These are phyloP conservation scores for Coccomyxa sp. DNA, from an alignment of 139 green algal genomes.

Conservation along the genomic window DNA sequence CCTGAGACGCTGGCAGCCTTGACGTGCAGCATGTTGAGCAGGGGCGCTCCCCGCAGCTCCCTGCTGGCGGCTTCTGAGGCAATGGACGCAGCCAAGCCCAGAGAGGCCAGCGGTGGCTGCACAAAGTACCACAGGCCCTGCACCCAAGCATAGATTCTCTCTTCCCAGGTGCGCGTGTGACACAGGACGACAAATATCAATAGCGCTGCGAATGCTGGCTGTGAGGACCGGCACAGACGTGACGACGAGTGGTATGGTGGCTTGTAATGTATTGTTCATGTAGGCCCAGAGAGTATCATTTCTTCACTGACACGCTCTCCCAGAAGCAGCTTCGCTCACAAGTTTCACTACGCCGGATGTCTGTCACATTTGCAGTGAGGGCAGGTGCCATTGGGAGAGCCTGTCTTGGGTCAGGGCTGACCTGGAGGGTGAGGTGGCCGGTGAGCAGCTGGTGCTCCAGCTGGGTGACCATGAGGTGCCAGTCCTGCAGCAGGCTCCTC, in stretches of 20 bases:
- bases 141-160: too few relatives aligned
- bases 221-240: too few relatives aligned
- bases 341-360: too few relatives aligned
- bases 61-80: constrained; percentile 37
- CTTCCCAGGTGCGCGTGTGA: too few relatives aligned
- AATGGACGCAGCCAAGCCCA: constrained; percentile 66
- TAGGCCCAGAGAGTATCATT: too few relatives aligned
- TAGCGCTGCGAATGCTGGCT: too few relatives aligned
- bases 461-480: constrained; percentile 80
- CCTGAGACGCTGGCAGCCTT: constrained; percentile 36
- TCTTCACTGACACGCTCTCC: too few relatives aligned
- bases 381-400: not conserved
- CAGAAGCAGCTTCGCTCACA: too few relatives aligned
- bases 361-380: too few relatives aligned
- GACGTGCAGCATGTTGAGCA: constrained; percentile 72
- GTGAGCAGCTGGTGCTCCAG: constrained; percentile 74
- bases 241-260: too few relatives aligned
- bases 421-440: constrained; percentile 61
- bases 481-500: constrained; percentile 54
- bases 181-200: too few relatives aligned
- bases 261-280: too few relatives aligned
- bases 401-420: not conserved
- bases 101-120: constrained; percentile 55
- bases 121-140: constrained; percentile 72
- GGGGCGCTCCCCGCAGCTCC: constrained; percentile 28